Percentiles rank a stretch among this genome's conserved stretches.
Conservation (phyloP, 495 filamentous ascomycete species). For the Sporormia fimetaria region DNA sequence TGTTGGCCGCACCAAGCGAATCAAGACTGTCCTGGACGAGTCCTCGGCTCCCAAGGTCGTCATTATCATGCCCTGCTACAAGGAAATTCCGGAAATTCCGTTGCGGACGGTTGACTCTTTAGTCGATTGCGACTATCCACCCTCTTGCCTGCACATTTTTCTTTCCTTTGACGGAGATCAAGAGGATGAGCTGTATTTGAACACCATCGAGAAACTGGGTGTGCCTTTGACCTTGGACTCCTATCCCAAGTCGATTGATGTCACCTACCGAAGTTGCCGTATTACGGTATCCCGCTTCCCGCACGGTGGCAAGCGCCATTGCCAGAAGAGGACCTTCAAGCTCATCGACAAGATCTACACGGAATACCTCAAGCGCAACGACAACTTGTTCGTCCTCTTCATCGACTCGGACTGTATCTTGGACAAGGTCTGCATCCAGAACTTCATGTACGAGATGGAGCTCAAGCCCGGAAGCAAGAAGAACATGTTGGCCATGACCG, state of each 20-base stretch:
- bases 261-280: constrained; percentile 67
- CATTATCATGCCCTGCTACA: constrained; percentile 96
- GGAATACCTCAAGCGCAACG: constrained; percentile 76
- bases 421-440: constrained; percentile 85
- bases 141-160: constrained; percentile 89
- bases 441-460: constrained; percentile 99
- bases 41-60: constrained; percentile 84
- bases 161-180: constrained; percentile 88
- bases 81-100: constrained; percentile 77
- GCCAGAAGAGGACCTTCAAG: constrained; percentile 89
- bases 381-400: constrained; percentile 91
- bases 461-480: constrained; percentile 84
- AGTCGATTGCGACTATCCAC: constrained; percentile 88
- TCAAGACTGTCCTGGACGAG: constrained; percentile 79
- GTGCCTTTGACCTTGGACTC: constrained; percentile 64
- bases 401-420: constrained; percentile 98
- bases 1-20: constrained; percentile 65
- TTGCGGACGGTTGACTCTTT: constrained; percentile 85
- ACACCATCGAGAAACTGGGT: constrained; percentile 77
- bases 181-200: constrained; percentile 80
- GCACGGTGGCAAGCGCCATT: constrained; percentile 87
- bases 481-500: constrained; percentile 97
- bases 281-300: constrained; percentile 89
- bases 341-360: constrained; percentile 90
- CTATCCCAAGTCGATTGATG: constrained; percentile 86